Evolutionary conservation across 495 filamentous ascomycete genomes (phyloP).

Genomic region (Neurospora sublineolata): DNA sequence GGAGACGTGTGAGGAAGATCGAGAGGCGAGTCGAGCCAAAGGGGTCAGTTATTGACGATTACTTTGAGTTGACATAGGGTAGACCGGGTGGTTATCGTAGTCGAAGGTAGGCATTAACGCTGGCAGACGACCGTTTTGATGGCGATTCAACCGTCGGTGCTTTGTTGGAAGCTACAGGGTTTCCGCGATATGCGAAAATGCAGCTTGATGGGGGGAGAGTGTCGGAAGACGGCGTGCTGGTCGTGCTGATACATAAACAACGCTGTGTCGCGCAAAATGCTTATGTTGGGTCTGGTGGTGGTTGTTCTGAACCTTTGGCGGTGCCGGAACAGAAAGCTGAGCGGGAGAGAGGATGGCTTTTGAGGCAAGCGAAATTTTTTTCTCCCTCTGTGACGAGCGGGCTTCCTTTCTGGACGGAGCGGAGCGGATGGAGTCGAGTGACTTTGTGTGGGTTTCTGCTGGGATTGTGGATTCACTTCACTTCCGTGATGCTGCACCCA

Average conservation of each 20-base stretch:
- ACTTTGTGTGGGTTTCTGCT: neutral
- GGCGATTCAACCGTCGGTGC: conserved; percentile 70
- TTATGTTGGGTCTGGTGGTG: conserved; percentile 24
- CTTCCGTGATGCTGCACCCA: neutral
- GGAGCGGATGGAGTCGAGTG: neutral
- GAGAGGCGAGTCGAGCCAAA: conserved; percentile 20
- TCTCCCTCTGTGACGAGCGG: neutral
- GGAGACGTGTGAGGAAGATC: conserved; percentile 18
- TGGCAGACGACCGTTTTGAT: conserved; percentile 22
- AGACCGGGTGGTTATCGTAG: conserved; percentile 24
- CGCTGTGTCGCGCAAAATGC: conserved; percentile 30
- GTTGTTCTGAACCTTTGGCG: conserved; percentile 6
- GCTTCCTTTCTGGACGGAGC: neutral
- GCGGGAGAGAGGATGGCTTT: neutral
- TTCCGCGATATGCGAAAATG: conserved; percentile 86
- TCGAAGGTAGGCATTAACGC: conserved; percentile 44
- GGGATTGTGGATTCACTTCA: neutral
- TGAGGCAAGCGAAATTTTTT: neutral
- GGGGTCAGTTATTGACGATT: conserved; percentile 36
- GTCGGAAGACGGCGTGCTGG: conserved; percentile 45
- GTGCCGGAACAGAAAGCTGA: neutral
- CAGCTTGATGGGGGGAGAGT: conserved; percentile 85
- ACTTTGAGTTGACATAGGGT: conserved; percentile 42
- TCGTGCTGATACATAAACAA: conserved; percentile 51
- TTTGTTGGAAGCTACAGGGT: conserved; percentile 73